Conservation (phyloP, 306 rosid species). For the Benincasa hispida region DNA sequence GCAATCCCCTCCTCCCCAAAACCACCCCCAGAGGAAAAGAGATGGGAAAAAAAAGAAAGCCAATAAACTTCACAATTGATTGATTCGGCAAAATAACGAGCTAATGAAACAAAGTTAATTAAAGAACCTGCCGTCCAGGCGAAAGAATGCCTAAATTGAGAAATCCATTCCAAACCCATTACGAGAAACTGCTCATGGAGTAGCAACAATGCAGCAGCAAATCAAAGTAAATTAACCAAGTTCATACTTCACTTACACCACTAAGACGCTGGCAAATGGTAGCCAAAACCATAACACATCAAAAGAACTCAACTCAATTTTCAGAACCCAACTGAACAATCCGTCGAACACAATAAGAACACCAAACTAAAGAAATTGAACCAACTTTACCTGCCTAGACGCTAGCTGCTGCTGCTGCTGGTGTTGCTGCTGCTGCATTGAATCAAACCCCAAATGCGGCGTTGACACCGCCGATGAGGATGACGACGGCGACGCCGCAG, state of each 20-base stretch:
- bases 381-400: slow-evolving; percentile 74
- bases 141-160: neutral
- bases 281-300: neutral
- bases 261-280: neutral
- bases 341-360: neutral
- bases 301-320: neutral
- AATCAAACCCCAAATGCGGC: slow-evolving; percentile 65
- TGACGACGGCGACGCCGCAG: slow-evolving; percentile 78
- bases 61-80: neutral
- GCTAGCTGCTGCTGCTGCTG: slow-evolving; percentile 41
- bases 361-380: neutral
- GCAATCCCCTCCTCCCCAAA: no score
- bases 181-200: neutral
- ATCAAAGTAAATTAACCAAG: neutral
- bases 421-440: slow-evolving; percentile 67
- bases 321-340: neutral
- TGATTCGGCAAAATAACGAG: neutral
- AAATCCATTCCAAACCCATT: neutral
- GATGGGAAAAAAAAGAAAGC: neutral
- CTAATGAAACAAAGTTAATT: neutral
- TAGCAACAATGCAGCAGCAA: neutral
- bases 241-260: neutral
- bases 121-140: no score
- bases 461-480: slow-evolving; percentile 79
- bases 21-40: neutral